These are phyloP conservation scores for Kwoniella europaea DNA, from an alignment of 768 basidiomycete genomes.

Conservation along the genomic window DNA sequence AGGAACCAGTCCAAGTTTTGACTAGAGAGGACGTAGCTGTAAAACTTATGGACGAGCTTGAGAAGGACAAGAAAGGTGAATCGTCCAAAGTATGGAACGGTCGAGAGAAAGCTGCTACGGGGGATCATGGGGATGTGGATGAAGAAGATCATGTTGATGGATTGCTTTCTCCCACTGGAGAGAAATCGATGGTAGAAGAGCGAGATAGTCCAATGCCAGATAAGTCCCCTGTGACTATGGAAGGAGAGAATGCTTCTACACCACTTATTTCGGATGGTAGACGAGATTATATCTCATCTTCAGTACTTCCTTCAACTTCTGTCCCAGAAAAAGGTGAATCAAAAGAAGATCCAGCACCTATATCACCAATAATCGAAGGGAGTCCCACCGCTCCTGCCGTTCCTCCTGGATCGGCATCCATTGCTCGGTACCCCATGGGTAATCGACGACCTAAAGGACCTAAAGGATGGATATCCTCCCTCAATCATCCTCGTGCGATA, in stretches of 20 bases:
- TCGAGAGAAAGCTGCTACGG: not conserved
- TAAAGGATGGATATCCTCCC: conserved; percentile 25
- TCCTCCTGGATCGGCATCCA: not conserved
- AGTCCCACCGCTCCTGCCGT: not conserved
- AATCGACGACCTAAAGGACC: conserved; percentile 24
- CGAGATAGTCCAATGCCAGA: not conserved
- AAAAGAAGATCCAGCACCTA: not conserved
- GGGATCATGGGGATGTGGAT: not conserved
- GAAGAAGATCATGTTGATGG: conserved; percentile 8
- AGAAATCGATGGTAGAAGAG: not conserved
- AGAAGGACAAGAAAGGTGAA: not conserved
- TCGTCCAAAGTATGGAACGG: not conserved
- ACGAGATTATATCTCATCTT: not conserved
- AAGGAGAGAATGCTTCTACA: not conserved
- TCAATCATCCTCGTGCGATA: conserved; percentile 12
- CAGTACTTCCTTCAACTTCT: not conserved
- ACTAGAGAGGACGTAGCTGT: not conserved
- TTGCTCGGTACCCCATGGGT: not conserved
- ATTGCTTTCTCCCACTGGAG: not conserved
- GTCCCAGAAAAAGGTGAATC: not conserved
- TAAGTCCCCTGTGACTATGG: not conserved
- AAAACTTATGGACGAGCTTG: not conserved
- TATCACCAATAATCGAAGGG: too few relatives aligned
- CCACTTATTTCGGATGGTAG: conserved; percentile 1
- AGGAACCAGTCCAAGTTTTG: conserved; percentile 2